phyloP scores from a whole-genome alignment of 768 basidiomycete species.

The Tephrocybe sp. region DNA sequence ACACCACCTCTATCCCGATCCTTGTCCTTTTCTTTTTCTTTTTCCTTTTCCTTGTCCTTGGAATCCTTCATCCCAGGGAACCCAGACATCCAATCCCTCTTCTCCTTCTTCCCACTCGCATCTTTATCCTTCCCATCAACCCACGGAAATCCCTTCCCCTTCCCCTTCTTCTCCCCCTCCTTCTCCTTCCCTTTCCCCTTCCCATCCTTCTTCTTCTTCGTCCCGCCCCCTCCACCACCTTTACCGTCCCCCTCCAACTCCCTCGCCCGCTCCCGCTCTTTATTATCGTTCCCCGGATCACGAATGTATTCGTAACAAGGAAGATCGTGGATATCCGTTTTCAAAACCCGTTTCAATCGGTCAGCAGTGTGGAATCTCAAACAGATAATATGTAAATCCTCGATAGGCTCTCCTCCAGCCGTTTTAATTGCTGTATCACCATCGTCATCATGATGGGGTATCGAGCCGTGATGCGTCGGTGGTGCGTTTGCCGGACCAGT shows the following conservation, averaged over 20 bases:
- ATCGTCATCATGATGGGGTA: background rate
- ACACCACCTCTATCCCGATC: constrained; percentile 4
- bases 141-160: constrained; percentile 16
- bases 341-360: constrained; percentile 2
- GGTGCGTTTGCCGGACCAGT: background rate
- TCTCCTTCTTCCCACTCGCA: constrained; percentile 8
- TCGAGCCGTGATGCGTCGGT: background rate
- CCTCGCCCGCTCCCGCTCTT: background rate
- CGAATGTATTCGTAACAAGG: background rate
- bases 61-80: constrained; percentile 3
- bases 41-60: background rate
- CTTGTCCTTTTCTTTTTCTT: constrained; percentile 7
- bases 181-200: background rate
- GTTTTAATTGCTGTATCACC: background rate
- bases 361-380: constrained; percentile 32
- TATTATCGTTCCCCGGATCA: background rate
- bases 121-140: constrained; percentile 20
- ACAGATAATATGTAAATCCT: constrained; percentile 34
- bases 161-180: constrained; percentile 27
- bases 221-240: too few relatives aligned
- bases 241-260: background rate
- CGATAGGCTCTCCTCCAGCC: constrained; percentile 7
- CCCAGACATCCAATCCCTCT: constrained; percentile 16
- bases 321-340: background rate
- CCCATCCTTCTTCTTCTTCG: constrained; percentile 1